These are phyloP conservation scores for Dictyophora rubrovolvata DNA, from an alignment of 768 basidiomycete genomes.

Conservation along the genomic window DNA sequence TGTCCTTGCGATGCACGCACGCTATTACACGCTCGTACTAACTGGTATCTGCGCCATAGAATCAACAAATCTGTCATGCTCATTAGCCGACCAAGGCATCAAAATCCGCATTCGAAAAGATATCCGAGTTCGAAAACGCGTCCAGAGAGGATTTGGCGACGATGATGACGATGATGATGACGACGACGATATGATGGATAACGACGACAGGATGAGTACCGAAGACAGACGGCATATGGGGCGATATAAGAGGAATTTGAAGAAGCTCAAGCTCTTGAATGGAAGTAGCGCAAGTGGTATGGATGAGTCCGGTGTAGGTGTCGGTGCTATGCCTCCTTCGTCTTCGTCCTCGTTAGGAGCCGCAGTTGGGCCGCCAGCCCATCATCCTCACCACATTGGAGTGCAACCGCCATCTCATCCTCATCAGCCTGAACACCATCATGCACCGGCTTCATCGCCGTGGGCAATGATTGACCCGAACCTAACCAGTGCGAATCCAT, in stretches of 20 bases:
- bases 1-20: conserved; percentile 15
- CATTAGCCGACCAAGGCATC: conserved; percentile 91
- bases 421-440: neutral
- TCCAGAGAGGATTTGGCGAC: conserved; percentile 21
- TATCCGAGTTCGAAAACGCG: conserved; percentile 71
- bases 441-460: neutral
- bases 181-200: conserved; percentile 2
- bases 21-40: neutral
- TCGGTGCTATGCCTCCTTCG: neutral
- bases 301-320: too few species aligned
- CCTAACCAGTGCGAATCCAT: neutral
- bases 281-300: neutral
- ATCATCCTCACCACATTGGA: neutral
- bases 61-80: conserved; percentile 80
- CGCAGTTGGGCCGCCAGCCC: neutral
- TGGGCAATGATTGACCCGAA: neutral
- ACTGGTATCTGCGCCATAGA: conserved; percentile 32
- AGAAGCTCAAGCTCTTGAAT: neutral
- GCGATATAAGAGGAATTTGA: neutral
- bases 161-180: conserved; percentile 16
- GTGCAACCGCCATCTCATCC: neutral
- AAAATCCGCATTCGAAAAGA: conserved; percentile 93
- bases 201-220: neutral
- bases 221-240: neutral
- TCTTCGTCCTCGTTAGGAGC: neutral